Conservation (phyloP, 1,284 basidiomycete species). For the Rhizoctonia solani region DNA sequence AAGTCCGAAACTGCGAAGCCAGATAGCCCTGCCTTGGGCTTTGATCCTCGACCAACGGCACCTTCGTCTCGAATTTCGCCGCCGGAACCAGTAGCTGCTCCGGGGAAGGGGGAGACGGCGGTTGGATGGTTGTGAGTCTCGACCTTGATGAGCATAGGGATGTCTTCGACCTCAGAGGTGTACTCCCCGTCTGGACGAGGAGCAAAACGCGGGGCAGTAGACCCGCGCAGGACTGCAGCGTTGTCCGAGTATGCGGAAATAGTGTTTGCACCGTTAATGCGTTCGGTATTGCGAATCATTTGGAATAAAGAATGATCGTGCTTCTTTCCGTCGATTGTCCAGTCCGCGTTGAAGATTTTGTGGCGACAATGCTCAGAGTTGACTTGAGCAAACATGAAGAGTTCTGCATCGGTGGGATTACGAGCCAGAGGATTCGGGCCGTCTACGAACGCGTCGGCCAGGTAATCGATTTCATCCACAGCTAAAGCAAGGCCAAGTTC, state of each 20-base stretch:
- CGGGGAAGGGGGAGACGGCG: constrained; percentile 96
- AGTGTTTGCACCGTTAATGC: constrained; percentile 72
- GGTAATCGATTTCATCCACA: constrained; percentile 88
- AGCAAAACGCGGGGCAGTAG: constrained; percentile 77
- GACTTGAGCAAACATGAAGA: constrained; percentile 99
- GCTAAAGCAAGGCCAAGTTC: constrained; percentile 90
- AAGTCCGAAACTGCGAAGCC: constrained; percentile 98
- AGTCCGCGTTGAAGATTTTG: constrained; percentile 99
- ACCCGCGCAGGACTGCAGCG: constrained; percentile 90
- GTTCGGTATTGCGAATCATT: constrained; percentile 98
- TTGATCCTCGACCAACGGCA: constrained; percentile 91
- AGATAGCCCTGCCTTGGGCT: constrained; percentile 92
- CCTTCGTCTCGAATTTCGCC: constrained; percentile 99
- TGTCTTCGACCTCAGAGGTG: constrained; percentile 64
- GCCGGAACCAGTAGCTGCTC: constrained; percentile 96
- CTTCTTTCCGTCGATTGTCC: constrained; percentile 81
- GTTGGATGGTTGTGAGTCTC: constrained; percentile 99
- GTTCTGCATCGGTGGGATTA: constrained; percentile 94
- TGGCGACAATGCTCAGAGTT: constrained; percentile 99
- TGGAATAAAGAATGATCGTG: constrained; percentile 85
- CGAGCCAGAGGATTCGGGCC: constrained; percentile 65
- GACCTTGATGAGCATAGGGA: constrained; percentile 94
- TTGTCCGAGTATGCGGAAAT: constrained; percentile 99
- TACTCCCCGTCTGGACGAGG: constrained; percentile 62
- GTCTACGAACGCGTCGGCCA: constrained; percentile 85